phyloP scores from a whole-genome alignment of 2,329 filamentous ascomycete genomes.

The Malbranchea cinnamomea region DNA sequence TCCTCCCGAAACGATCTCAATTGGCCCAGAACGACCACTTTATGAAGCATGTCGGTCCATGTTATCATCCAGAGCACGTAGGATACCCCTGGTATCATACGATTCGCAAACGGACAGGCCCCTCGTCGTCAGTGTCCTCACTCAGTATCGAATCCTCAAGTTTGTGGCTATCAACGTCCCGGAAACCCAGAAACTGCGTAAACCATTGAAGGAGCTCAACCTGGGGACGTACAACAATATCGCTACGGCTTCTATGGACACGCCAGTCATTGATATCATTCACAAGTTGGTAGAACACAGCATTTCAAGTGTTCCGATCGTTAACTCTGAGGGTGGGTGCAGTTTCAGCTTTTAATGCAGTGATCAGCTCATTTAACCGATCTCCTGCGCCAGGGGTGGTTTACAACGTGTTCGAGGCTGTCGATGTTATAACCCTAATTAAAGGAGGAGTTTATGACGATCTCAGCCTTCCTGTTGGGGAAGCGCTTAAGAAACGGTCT shows the following conservation, averaged over 20 bases:
- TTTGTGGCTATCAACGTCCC: slow-evolving; percentile 93
- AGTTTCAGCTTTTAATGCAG: background rate
- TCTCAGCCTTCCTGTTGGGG: slow-evolving; percentile 69
- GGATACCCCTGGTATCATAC: slow-evolving; percentile 84
- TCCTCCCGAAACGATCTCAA: slow-evolving; percentile 89
- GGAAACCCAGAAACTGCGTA: slow-evolving; percentile 77
- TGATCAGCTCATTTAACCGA: background rate
- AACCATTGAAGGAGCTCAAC: slow-evolving; percentile 67
- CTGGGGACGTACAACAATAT: slow-evolving; percentile 74
- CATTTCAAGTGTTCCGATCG: slow-evolving; percentile 86
- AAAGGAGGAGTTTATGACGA: slow-evolving; percentile 90
- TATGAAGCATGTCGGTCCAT: slow-evolving; percentile 93
- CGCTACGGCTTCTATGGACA: slow-evolving; percentile 73
- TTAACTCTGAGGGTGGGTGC: slow-evolving; percentile 49
- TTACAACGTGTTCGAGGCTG: slow-evolving; percentile 92
- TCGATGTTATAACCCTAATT: slow-evolving; percentile 92
- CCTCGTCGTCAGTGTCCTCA: slow-evolving; percentile 92
- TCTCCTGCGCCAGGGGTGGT: slow-evolving; percentile 40
- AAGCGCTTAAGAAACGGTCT: slow-evolving; percentile 71
- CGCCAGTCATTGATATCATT: slow-evolving; percentile 84
- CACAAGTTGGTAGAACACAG: slow-evolving; percentile 83
- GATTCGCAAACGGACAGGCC: slow-evolving; percentile 88
- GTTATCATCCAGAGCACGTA: slow-evolving; percentile 80
- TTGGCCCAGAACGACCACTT: slow-evolving; percentile 74
- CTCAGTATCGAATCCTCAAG: slow-evolving; percentile 95